phyloP scores from a whole-genome alignment of 331 rosid genomes.

The Phaseolus coccineus region DNA sequence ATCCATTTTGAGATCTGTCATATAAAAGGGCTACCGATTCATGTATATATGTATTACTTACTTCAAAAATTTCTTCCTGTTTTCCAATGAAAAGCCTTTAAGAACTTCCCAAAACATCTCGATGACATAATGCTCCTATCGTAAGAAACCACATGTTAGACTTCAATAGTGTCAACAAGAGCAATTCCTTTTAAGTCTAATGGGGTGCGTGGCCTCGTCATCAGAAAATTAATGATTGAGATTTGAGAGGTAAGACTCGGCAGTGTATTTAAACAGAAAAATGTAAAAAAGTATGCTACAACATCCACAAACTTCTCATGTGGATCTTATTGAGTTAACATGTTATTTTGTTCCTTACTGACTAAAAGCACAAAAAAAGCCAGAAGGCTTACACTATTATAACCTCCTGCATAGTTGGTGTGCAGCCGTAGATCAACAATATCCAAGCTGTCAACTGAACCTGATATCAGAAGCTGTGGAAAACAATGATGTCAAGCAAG shows the following conservation, averaged over 20 bases:
- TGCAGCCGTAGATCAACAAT: constrained; percentile 82
- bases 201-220: not conserved
- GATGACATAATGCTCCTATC: constrained; percentile 88
- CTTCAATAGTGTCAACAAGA: constrained; percentile 22
- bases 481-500: constrained; percentile 45
- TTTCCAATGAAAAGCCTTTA: constrained; percentile 85
- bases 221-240: constrained; percentile 31
- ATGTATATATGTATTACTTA: constrained; percentile 51
- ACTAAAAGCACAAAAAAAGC: constrained; percentile 1
- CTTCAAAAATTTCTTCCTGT: constrained; percentile 92
- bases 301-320: constrained; percentile 4
- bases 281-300: not conserved
- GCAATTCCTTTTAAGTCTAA: not conserved
- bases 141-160: constrained; percentile 37
- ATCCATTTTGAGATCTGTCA: constrained; percentile 35
- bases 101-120: constrained; percentile 96
- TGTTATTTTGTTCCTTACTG: not conserved
- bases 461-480: constrained; percentile 92
- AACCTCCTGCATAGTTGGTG: constrained; percentile 89
- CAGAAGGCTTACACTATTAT: constrained; percentile 72
- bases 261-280: constrained; percentile 36
- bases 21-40: constrained; percentile 29
- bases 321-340: not conserved
- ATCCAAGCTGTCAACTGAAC: constrained; percentile 97
- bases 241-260: not conserved